Evolutionary conservation across 2,329 filamentous ascomycete genomes (phyloP).

Genomic region (Aspergillus ibericus): DNA sequence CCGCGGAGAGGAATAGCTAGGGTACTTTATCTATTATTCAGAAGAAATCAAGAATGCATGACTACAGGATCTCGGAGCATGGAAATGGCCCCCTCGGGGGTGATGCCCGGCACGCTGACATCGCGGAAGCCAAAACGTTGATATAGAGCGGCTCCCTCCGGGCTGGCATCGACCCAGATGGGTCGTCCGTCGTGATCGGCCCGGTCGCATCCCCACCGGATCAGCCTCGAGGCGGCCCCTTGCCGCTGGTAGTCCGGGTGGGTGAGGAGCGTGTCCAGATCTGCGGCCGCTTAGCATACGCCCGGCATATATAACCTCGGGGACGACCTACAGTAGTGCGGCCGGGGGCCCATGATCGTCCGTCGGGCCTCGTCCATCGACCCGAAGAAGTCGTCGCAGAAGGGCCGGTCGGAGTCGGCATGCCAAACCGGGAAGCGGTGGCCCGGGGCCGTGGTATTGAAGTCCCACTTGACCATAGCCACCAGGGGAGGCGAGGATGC

Average conservation of each 20-base stretch:
- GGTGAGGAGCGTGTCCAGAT: conserved; percentile 18
- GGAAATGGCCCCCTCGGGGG: background rate
- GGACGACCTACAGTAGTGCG: background rate
- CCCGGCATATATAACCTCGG: too few species aligned
- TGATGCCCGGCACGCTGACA: background rate
- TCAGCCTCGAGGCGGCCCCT: conserved; percentile 14
- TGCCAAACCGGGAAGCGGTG: background rate
- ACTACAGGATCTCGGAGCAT: background rate
- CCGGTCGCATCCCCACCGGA: conserved; percentile 14
- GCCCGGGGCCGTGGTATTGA: background rate
- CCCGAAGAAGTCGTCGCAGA: conserved; percentile 3
- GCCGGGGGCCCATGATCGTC: background rate
- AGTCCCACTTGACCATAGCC: background rate
- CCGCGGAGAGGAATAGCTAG: background rate
- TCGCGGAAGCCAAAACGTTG: conserved; percentile 6
- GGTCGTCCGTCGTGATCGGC: conserved; percentile 5
- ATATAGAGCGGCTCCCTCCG: conserved; percentile 2
- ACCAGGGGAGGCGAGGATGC: background rate
- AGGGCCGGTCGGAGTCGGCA: background rate
- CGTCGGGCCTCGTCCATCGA: background rate
- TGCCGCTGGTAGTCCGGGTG: conserved; percentile 13
- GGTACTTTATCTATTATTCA: too few species aligned
- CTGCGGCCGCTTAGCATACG: background rate
- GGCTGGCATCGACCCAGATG: conserved; percentile 7
- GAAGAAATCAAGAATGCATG: too few species aligned